phyloP scores from a whole-genome alignment of 441 rosid genomes.

The Geranium incanum region DNA sequence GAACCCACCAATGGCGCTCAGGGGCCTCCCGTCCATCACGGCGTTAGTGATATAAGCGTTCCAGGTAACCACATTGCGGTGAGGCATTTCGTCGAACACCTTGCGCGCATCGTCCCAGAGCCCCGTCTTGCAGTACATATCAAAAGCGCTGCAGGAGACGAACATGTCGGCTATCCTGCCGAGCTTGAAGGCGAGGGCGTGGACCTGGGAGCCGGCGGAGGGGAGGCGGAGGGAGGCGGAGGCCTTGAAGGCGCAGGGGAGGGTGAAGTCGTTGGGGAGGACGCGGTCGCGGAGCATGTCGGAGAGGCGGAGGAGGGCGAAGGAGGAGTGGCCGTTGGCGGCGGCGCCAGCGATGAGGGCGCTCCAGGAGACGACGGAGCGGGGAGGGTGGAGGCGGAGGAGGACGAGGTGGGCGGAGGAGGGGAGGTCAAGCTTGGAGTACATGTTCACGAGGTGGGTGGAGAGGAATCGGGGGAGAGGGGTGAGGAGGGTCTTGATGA shows the following conservation, averaged over 20 bases:
- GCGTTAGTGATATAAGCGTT: conserved; percentile 68
- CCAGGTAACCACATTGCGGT: conserved; percentile 54
- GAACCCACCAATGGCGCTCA: conserved; percentile 45
- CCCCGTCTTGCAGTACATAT: conserved; percentile 61
- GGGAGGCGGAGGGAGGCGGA: conserved; percentile 40
- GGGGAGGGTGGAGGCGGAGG: conserved; percentile 45
- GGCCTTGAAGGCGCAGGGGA: conserved; percentile 80
- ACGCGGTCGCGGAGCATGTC: conserved; percentile 53
- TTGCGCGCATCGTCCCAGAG: conserved; percentile 44
- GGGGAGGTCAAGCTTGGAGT: conserved; percentile 63
- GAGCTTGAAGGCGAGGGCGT: conserved; percentile 54
- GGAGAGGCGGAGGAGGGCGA: conserved; percentile 44
- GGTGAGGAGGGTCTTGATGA: conserved; percentile 40
- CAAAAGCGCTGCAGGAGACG: conserved; percentile 70
- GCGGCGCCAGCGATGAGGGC: conserved; percentile 61
- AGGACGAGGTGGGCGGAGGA: conserved; percentile 52
- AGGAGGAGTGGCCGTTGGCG: conserved; percentile 45
- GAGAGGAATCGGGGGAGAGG: conserved; percentile 48
- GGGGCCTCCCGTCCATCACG: conserved; percentile 44
- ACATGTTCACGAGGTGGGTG: conserved; percentile 60
- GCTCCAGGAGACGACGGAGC: conserved; percentile 78
- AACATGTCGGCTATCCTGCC: conserved; percentile 47
- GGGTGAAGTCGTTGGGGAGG: conserved; percentile 65
- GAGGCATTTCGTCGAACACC: conserved; percentile 80
- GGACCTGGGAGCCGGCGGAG: conserved; percentile 47